Evolutionary conservation across 352 stramenopile species (phyloP), one percentile per base, ranked within the genome.

Genomic region (Blastocystis sp.): DNA sequence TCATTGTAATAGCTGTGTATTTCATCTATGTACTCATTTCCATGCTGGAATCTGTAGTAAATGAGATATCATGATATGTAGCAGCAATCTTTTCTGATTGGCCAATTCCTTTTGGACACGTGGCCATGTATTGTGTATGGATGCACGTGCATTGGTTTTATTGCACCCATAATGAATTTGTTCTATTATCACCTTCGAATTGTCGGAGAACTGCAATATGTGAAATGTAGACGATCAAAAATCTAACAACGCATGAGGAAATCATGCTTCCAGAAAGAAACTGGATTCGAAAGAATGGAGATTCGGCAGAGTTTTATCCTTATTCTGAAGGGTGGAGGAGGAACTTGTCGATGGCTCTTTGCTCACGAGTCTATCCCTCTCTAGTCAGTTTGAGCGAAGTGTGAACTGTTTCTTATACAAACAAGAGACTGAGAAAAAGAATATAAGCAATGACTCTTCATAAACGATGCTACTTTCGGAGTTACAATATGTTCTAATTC

Each of bases 231-330:
- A 34, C 8, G 50, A 54, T 37, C 34, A 29, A 13, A 8, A 84
- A 84, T 47, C 37, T 54, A 26, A 84, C 73, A 18, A 84, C 73
- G 0, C 73, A 84, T 43, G 73, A 84, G 11, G 73, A 84, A 26
- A 50, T 84, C 8, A 26, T 45, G 54, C 39, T 84, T 18, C 73
- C 73, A 26, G 3, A 37, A 55, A 77, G n/a, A 53, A 55, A 77
- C 39, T 59, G 26, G 7, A 77, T 39, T 77, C 9, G 66, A 55
- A 77, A 34, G 34, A 54, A 45, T 55, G 56, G 39, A 77, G 45
- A 80, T 80, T 26, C 20, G 20, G 9, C 3, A 29, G 26, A 68
- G 59, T 68, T 39, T 37, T 68, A 68, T 37, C n/a, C n/a, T 20
- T 68, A 39, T 29, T 68, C 59, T 2, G 20, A 68, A 68, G 59